Conservation (phyloP, 306 rosid genomes). For the Castanea sativa region DNA sequence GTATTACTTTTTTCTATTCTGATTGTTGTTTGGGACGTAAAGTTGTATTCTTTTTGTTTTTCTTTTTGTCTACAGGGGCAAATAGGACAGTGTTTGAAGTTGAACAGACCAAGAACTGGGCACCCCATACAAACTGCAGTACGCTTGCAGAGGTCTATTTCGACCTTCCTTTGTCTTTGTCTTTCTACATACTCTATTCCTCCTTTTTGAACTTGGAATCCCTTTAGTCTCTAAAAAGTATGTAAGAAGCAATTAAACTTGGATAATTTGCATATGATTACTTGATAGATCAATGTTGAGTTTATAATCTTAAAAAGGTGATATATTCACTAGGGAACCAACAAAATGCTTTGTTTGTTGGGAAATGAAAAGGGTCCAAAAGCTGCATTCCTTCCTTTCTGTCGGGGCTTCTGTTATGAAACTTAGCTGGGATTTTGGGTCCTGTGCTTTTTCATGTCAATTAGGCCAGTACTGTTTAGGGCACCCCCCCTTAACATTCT, state of each 20-base stretch:
- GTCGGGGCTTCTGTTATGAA: slow-evolving; percentile 80
- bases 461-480: slow-evolving; percentile 30
- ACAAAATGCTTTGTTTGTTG: slow-evolving; percentile 70
- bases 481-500: slow-evolving; percentile 25
- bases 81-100: slow-evolving; percentile 65
- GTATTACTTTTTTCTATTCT: slow-evolving; percentile 28
- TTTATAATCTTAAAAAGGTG: background rate
- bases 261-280: slow-evolving; percentile 47
- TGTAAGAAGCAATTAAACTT: slow-evolving; percentile 26
- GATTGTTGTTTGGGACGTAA: slow-evolving; percentile 47
- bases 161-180: slow-evolving; percentile 25
- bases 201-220: slow-evolving; percentile 16
- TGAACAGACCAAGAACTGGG: slow-evolving; percentile 76
- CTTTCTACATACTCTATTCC: slow-evolving; percentile 16
- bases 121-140: slow-evolving; percentile 62
- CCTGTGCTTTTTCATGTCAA: slow-evolving; percentile 65
- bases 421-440: slow-evolving; percentile 66
- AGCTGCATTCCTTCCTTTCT: slow-evolving; percentile 92
- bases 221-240: slow-evolving; percentile 29
- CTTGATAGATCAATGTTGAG: slow-evolving; percentile 10
- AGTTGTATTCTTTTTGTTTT: slow-evolving; percentile 62
- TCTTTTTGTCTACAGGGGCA: slow-evolving; percentile 59
- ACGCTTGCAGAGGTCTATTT: slow-evolving; percentile 65
- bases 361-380: slow-evolving; percentile 85
- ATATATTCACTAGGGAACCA: slow-evolving; percentile 33